These are phyloP conservation scores for Saturnispora bothae DNA, from an alignment of 805 yeast species.

Conservation along the genomic window DNA sequence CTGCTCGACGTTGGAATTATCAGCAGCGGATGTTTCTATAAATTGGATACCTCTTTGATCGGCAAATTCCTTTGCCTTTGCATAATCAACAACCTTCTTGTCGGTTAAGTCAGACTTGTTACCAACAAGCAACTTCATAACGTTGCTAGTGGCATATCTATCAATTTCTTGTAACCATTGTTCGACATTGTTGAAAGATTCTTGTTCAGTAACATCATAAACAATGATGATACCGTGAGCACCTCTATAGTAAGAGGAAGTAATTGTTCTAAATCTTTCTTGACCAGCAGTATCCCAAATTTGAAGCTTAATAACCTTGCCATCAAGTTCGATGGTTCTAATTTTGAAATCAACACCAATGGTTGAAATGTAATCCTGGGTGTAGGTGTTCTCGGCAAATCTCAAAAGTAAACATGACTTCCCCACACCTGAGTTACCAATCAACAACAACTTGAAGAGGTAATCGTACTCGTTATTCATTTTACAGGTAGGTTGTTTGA, in stretches of 20 bases:
- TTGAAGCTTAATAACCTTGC: constrained; percentile 93
- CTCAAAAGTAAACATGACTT: constrained; percentile 90
- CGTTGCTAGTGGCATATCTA: constrained; percentile 96
- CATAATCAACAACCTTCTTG: constrained; percentile 90
- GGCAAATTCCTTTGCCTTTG: constrained; percentile 95
- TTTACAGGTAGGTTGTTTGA: not conserved
- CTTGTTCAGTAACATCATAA: constrained; percentile 96
- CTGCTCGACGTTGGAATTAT: constrained; percentile 94
- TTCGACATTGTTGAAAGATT: constrained; percentile 89
- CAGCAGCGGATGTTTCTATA: constrained; percentile 91
- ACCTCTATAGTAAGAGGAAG: constrained; percentile 95
- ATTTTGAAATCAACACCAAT: constrained; percentile 94
- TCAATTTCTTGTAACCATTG: constrained; percentile 99
- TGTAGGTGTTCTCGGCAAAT: constrained; percentile 95
- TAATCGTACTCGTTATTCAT: constrained; percentile 97
- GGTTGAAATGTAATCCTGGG: constrained; percentile 93
- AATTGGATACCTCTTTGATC: constrained; percentile 91
- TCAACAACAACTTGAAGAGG: constrained; percentile 84
- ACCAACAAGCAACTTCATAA: constrained; percentile 90
- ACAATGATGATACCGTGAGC: constrained; percentile 98
- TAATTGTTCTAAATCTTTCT: constrained; percentile 95
- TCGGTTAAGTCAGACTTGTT: constrained; percentile 92
- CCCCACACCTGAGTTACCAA: constrained; percentile 98
- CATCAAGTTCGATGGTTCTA: constrained; percentile 86
- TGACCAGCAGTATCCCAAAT: constrained; percentile 99